Evolutionary conservation across 129 eudicot genomes (phyloP).

Genomic region (Heracleum sosnowskyi): DNA sequence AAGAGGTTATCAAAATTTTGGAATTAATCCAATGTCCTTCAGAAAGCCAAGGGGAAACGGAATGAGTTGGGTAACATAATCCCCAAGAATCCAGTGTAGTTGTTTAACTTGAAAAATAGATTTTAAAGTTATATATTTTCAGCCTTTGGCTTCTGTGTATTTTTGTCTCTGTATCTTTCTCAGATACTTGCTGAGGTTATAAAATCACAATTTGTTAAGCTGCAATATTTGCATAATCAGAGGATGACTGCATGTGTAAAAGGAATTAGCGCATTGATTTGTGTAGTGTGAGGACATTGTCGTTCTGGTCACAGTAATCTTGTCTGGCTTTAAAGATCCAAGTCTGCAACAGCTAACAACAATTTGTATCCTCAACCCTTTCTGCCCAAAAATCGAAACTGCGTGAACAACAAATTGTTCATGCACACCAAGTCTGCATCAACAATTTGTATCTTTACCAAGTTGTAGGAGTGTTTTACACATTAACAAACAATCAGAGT

Average conservation of each 20-base stretch:
- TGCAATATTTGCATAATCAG: not conserved
- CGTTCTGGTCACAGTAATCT: not conserved
- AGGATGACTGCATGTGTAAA: not conserved
- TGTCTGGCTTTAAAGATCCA: not conserved
- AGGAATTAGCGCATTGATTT: not conserved
- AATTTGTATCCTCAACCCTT: not conserved
- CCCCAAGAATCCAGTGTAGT: conserved; percentile 19
- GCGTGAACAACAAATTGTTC: not conserved
- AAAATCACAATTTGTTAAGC: not conserved
- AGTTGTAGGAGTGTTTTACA: conserved; percentile 4
- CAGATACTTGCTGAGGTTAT: not conserved
- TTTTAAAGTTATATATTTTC: not conserved
- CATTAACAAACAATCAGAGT: not conserved
- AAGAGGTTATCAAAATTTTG: conserved; percentile 79
- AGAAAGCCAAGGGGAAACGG: conserved; percentile 52
- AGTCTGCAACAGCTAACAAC: not conserved
- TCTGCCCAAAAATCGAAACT: not conserved
- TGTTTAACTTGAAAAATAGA: not conserved
- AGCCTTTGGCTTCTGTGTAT: not conserved
- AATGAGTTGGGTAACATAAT: conserved; percentile 20
- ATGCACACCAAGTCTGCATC: no score
- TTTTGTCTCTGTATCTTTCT: not conserved
- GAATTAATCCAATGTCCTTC: conserved; percentile 81
- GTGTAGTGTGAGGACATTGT: conserved; percentile 1
- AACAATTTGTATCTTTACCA: no score